Conservation (phyloP, 2,329 filamentous ascomycete species). For the Cladosporium sp. region DNA sequence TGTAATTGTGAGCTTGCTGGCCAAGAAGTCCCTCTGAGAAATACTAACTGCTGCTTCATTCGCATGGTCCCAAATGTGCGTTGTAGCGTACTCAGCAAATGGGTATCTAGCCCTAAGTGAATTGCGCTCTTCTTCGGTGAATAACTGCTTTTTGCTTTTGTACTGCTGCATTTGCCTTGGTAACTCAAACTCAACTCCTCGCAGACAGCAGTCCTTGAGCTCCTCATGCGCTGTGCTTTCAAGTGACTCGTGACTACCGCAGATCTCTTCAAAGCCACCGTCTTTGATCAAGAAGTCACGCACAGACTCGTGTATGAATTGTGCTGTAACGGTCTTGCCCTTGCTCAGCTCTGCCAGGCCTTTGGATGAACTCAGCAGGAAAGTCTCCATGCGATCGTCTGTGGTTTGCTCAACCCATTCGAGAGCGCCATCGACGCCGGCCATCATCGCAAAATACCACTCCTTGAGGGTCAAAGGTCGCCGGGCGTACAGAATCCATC, state of each 20-base stretch:
- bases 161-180: not conserved
- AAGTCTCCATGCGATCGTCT: constrained; percentile 28
- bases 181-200: not conserved
- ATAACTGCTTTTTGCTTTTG: not conserved
- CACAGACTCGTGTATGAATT: constrained; percentile 54
- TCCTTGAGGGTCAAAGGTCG: constrained; percentile 42
- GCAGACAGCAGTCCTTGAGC: constrained; percentile 19
- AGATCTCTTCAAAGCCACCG: constrained; percentile 29
- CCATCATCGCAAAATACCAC: constrained; percentile 42
- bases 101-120: constrained; percentile 31
- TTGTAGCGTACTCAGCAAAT: constrained; percentile 44
- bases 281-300: constrained; percentile 44
- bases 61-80: constrained; percentile 39
- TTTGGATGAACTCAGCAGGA: constrained; percentile 45
- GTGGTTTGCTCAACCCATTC: constrained; percentile 20
- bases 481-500: constrained; percentile 52
- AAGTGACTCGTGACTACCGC: constrained; percentile 16
- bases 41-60: constrained; percentile 31
- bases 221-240: constrained; percentile 15
- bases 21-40: constrained; percentile 32
- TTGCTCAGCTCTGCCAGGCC: constrained; percentile 46
- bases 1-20: too few relatives aligned
- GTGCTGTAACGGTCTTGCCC: constrained; percentile 33
- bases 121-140: constrained; percentile 17
- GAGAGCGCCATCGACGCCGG: constrained; percentile 21